Evolutionary conservation across 1,284 basidiomycete genomes (phyloP), one percentile per base, ranked within the genome.

Genomic region (Melampsora americana): DNA sequence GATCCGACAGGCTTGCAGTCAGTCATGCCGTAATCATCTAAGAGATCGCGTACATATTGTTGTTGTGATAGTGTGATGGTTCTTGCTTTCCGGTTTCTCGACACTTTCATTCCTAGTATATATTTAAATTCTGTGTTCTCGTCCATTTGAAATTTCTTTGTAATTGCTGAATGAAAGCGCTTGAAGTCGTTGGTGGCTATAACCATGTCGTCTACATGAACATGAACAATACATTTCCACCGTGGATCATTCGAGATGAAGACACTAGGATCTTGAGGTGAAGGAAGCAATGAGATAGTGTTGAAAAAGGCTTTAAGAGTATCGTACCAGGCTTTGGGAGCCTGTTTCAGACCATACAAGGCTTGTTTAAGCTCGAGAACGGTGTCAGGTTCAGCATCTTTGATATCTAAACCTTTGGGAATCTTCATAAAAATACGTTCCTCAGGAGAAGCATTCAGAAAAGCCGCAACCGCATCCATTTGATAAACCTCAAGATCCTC

Each of bases 341-440:
- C 44, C 44, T 70, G 69, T 42, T 70, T 70, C 26, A 70, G 44
- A 20, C 69, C 53, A 28, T 70, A 70, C n/a, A 70, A 26, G 5
- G 56, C 59, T 23, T 70, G 53, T 60, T 70, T 70, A 5, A 70
- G 39, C 23, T 23, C 11, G 9, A 60, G 23, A 20, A 48, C 46
- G 11, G 46, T 11, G 11, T 48, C 20, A 11, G 11, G 11, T 20
- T 11, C 20, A 11, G 20, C 20, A 20, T 48, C 46, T 11, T 11
- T 11, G 46, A 48, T 48, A 20, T 48, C 20, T n/a, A n/a, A n/a
- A n/a, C n/a, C n/a, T n/a, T n/a, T n/a, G n/a, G n/a, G n/a, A n/a
- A n/a, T n/a, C 1, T 44, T 23, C 35, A 70, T 30, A n/a, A 61
- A 70, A 39, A 70, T 62, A 7, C n/a, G 32, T 48, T 70, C 59